A percentile compares a stretch with the other conserved stretches of the same genome.
Conservation (phyloP, 225 moss, liverwort and hornwort species). For the Ulota crispa region DNA sequence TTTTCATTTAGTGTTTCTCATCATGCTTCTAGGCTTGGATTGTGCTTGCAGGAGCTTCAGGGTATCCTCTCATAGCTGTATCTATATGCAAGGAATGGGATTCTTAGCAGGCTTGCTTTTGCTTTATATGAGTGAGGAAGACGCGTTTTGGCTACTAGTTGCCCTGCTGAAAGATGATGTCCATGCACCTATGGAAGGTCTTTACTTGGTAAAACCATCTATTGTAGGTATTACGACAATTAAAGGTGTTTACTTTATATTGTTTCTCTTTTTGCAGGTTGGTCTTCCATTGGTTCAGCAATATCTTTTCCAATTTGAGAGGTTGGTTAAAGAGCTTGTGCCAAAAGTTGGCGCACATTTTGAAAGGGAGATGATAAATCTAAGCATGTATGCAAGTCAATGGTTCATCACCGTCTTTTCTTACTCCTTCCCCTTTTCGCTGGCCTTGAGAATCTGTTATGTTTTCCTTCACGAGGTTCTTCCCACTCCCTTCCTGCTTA, state of each 20-base stretch:
- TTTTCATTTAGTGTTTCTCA: not conserved
- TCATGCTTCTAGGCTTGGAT: not conserved
- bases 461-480: slow-evolving; percentile 91
- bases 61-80: slow-evolving; percentile 7
- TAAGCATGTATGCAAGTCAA: slow-evolving; percentile 99
- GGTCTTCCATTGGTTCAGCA: slow-evolving; percentile 97
- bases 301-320: slow-evolving; percentile 97
- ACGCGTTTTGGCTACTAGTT: slow-evolving; percentile 97
- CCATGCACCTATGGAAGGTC: slow-evolving; percentile 99
- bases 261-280: slow-evolving; percentile 48
- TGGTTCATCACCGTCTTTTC: slow-evolving; percentile 99
- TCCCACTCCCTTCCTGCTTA: slow-evolving; percentile 12
- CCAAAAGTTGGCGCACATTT: slow-evolving; percentile 94
- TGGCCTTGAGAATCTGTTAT: slow-evolving; percentile 99
- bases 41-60: slow-evolving; percentile 1
- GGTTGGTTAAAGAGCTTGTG: slow-evolving; percentile 92
- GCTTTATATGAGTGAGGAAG: slow-evolving; percentile 99
- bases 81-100: slow-evolving; percentile 80
- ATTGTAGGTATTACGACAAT: not conserved
- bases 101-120: slow-evolving; percentile 93
- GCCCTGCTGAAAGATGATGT: slow-evolving; percentile 96
- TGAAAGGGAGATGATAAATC: slow-evolving; percentile 95
- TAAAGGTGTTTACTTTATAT: not conserved
- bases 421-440: slow-evolving; percentile 96
- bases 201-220: slow-evolving; percentile 75